These are phyloP conservation scores for Aquanectria penicillioides DNA, from an alignment of 2,329 filamentous ascomycete genomes.

Conservation along the genomic window DNA sequence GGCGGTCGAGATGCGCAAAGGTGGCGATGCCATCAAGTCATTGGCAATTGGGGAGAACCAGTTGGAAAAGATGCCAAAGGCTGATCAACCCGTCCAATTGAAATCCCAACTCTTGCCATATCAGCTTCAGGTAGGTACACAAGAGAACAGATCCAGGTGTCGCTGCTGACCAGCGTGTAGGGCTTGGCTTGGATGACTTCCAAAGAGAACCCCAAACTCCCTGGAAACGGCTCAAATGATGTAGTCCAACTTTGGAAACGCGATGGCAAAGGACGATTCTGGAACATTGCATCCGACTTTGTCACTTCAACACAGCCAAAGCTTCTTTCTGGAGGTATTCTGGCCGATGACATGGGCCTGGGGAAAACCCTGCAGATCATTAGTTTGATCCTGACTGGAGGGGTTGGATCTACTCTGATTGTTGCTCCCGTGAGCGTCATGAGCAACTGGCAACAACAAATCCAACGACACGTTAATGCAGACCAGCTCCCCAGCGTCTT, in stretches of 20 bases:
- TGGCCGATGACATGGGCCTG: constrained; percentile 91
- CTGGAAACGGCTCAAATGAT: constrained; percentile 65
- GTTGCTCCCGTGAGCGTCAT: constrained; percentile 86
- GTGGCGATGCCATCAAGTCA: constrained; percentile 72
- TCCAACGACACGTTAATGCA: constrained; percentile 74
- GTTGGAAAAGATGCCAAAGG: constrained; percentile 77
- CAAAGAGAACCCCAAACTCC: constrained; percentile 77
- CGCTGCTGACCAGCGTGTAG: constrained; percentile 53
- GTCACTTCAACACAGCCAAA: constrained; percentile 65
- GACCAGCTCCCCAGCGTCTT: constrained; percentile 73
- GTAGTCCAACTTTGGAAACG: constrained; percentile 82
- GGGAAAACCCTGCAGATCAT: constrained; percentile 91
- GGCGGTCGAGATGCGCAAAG: constrained; percentile 72
- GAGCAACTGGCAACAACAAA: constrained; percentile 90
- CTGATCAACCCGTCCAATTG: constrained; percentile 72
- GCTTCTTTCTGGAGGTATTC: constrained; percentile 82
- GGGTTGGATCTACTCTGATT: constrained; percentile 75
- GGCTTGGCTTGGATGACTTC: constrained; percentile 84
- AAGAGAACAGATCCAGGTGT: not conserved
- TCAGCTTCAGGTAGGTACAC: constrained; percentile 67
- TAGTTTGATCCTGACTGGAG: constrained; percentile 73
- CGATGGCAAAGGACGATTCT: constrained; percentile 58
- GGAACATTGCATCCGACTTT: constrained; percentile 71
- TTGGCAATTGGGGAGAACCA: constrained; percentile 77
- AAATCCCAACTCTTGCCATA: constrained; percentile 79